Base-by-base conservation (phyloP, 2,329 filamentous ascomycete species). In the Cordyceps farinosa region DNA sequence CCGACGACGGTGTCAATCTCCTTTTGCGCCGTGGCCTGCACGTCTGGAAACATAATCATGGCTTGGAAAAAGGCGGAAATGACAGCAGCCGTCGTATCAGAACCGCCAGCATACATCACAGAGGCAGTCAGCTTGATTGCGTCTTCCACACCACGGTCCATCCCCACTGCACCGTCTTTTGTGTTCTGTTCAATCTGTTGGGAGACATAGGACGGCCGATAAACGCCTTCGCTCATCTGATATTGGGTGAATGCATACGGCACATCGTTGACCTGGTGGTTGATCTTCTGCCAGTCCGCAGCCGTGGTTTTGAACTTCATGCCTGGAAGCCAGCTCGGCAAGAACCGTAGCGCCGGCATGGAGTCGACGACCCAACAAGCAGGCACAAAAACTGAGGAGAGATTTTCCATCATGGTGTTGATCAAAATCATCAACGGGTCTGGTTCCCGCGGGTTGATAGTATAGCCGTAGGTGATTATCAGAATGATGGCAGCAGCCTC, bases 361-460 rank as follows among this genome's bases (percentile, higher is more conserved):
- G 69, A 60, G 30, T 72, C 70, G 13, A 72, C 70, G 5, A 65
- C 15, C 69, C 69, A 70, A 5, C 63, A 45, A 30, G 66, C 61
- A 2, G 70, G 70, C 3, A 63, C 63, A 1, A 65, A 51, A 1
- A 69, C 68, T 13, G 56, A 53, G 4, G 65, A 67, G 32, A 72
- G 65, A 5, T 70, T 65, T 2, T 34, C 22, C 57, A 71, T 66
- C 40, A 69, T 52, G 4, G 15, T 29, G 4, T 52, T 67, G 7
- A 67, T 67, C 8, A 70, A 61, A 2, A 65, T 55, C 1, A 70
- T 67, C 10, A 72, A 60, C 3, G 66, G 65, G 50, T 73, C 71
- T 1, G 51, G 56, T 45, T 65, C 64, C 17, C 67, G 59, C 15
- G 64, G 67, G 44, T 71, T 70, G 11, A 70, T 63, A 4, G 60